Evolutionary conservation across 768 basidiomycete species (phyloP).

Genomic region (Auricularia heimuer): DNA sequence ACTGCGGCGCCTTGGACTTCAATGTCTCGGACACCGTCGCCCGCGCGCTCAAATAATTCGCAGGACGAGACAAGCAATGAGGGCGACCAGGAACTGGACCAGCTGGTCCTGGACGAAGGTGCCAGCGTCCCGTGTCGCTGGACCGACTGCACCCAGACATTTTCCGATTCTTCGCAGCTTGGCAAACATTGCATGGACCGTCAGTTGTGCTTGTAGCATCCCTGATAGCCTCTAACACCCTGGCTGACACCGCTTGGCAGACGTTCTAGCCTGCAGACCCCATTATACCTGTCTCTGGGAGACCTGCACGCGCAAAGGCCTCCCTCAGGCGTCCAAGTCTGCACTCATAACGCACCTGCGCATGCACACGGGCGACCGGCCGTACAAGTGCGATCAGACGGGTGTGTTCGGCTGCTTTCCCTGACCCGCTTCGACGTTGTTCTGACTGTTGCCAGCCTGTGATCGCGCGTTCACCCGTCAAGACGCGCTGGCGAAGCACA

Average conservation of each 20-base stretch:
- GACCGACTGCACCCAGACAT: background rate
- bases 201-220: background rate
- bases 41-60: background rate
- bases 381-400: constrained; percentile 71
- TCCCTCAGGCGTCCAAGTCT: constrained; percentile 81
- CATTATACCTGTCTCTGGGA: constrained; percentile 87
- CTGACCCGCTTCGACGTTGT: background rate
- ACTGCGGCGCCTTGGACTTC: background rate
- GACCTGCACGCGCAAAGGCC: constrained; percentile 66
- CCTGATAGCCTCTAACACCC: no score
- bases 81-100: background rate
- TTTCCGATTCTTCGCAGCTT: background rate
- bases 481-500: constrained; percentile 55
- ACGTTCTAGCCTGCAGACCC: constrained; percentile 18
- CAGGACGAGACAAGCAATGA: background rate
- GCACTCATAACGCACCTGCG: constrained; percentile 85
- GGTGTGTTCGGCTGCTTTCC: constrained; percentile 35
- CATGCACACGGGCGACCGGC: constrained; percentile 91
- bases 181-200: background rate
- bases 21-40: background rate
- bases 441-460: constrained; percentile 49
- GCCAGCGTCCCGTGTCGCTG: background rate
- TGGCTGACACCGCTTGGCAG: no score
- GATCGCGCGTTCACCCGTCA: constrained; percentile 93
- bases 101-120: background rate